These are phyloP conservation scores for Zoysia pacifica DNA, from an alignment of 176 grass and related monocot species.

Conservation along the genomic window DNA sequence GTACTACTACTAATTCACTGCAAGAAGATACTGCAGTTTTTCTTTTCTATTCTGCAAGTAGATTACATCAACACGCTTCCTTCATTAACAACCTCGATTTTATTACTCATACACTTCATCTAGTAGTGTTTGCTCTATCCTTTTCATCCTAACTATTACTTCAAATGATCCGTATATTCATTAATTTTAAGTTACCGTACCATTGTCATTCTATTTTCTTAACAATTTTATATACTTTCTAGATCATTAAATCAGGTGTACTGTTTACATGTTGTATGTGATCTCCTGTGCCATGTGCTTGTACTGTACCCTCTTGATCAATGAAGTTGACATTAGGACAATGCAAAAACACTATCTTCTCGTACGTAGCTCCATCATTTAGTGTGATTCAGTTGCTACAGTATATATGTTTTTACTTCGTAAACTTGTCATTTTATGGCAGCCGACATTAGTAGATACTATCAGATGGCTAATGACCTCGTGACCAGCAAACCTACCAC, in stretches of 20 bases:
- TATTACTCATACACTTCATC: slow-evolving; percentile 6
- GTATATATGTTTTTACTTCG: slow-evolving; percentile 14
- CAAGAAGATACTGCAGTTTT: slow-evolving; percentile 4
- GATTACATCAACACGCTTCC: slow-evolving; percentile 25
- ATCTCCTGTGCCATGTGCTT: slow-evolving; percentile 8
- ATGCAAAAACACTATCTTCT: neutral
- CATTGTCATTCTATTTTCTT: slow-evolving; percentile 14
- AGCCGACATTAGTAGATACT: slow-evolving; percentile 49
- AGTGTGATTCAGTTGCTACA: neutral
- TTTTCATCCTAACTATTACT: slow-evolving; percentile 14
- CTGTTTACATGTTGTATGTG: neutral
- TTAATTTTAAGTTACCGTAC: neutral
- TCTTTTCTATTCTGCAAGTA: slow-evolving; percentile 9
- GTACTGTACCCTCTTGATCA: neutral
- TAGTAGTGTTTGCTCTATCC: slow-evolving; percentile 2
- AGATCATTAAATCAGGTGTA: neutral
- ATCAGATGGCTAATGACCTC: slow-evolving; percentile 40
- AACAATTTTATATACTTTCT: neutral
- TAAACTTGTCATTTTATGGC: slow-evolving; percentile 48
- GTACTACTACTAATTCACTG: neutral
- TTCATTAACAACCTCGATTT: neutral
- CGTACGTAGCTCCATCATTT: neutral
- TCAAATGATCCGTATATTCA: neutral
- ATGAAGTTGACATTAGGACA: neutral
- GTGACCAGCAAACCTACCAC: slow-evolving; percentile 45